Evolutionary conservation across 345 rosid genomes (phyloP).

Genomic region (Barbarea vulgaris): DNA sequence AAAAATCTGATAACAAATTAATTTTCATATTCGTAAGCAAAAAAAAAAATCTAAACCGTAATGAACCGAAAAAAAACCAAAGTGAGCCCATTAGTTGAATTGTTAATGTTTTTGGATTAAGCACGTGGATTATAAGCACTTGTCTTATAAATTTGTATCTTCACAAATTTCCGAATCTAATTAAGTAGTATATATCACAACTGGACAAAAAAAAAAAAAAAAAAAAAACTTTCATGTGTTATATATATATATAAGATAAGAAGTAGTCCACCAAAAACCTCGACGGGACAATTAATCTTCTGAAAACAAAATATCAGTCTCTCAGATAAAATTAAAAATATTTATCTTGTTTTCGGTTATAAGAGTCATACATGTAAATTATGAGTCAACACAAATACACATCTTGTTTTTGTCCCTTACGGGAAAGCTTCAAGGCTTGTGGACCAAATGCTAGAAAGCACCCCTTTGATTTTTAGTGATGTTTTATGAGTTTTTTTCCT

Average conservation of each 20-base stretch:
- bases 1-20: not conserved
- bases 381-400: conserved; percentile 26
- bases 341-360: not conserved
- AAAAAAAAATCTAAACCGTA: not conserved
- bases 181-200: not conserved
- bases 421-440: conserved; percentile 22
- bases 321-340: not conserved
- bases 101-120: not conserved
- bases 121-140: not conserved
- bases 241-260: not conserved
- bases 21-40: not conserved
- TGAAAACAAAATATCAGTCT: not conserved
- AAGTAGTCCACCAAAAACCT: not conserved
- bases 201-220: not conserved
- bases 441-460: conserved; percentile 8
- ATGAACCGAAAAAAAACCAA: not conserved
- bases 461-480: not conserved
- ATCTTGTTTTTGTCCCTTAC: conserved; percentile 15
- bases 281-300: not conserved
- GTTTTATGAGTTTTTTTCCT: not conserved
- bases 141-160: not conserved
- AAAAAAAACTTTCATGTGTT: not conserved
- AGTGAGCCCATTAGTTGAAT: too few relatives aligned
- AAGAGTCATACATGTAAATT: conserved; percentile 20
- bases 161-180: not conserved